Percentiles rank a stretch among this genome's conserved stretches.
Evolutionary conservation across 768 basidiomycete genomes (phyloP).

Genomic region (Tulasnella sp.): DNA sequence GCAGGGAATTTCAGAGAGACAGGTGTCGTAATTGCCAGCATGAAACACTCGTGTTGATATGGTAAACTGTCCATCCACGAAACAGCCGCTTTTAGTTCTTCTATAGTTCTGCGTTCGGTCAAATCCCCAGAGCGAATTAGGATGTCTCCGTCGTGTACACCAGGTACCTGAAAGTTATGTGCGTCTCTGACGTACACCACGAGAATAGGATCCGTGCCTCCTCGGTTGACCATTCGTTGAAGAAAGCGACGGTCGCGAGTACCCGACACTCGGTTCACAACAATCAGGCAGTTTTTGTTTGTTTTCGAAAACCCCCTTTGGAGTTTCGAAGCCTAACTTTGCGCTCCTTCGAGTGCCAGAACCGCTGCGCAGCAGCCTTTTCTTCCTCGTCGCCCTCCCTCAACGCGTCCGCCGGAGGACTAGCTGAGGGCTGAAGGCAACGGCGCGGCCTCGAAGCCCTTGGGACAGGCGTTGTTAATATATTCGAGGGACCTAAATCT

Average conservation of each 20-base stretch:
- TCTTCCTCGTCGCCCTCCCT: background rate
- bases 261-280: background rate
- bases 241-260: background rate
- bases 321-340: background rate
- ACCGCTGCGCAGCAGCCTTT: background rate
- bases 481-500: background rate
- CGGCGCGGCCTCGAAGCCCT: background rate
- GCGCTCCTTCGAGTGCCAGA: too few relatives aligned
- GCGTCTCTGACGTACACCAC: conserved; percentile 30
- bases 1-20: conserved; percentile 39
- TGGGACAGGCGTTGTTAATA: background rate
- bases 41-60: conserved; percentile 49
- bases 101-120: conserved; percentile 28
- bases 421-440: background rate
- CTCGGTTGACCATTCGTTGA: background rate
- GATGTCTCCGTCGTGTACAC: conserved; percentile 27
- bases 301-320: background rate
- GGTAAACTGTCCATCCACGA: conserved; percentile 40
- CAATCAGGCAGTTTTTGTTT: background rate
- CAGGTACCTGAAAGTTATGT: background rate
- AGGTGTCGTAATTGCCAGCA: conserved; percentile 54
- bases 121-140: conserved; percentile 34
- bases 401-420: background rate
- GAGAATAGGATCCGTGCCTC: background rate
- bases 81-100: conserved; percentile 24